phyloP scores from a whole-genome alignment of 139 green algal genomes.

The Tetradesmus lagerheimii region DNA sequence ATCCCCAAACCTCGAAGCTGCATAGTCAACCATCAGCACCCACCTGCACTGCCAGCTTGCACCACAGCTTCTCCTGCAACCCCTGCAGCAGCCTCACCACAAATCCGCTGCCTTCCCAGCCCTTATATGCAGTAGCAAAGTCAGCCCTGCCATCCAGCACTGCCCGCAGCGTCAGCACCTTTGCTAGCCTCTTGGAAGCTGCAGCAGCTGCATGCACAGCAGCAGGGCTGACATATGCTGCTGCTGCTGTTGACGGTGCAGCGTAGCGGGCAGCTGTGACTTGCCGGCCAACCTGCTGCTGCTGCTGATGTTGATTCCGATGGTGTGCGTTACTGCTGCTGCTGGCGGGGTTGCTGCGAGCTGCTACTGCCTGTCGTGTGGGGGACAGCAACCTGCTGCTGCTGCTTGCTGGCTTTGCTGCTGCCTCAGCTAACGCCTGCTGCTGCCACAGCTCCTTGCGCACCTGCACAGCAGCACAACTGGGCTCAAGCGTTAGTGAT shows the following conservation, averaged over 20 bases:
- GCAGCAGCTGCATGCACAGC: background rate
- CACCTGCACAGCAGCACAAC: conserved; percentile 1
- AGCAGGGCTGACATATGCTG: background rate
- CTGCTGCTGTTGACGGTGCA: conserved; percentile 1
- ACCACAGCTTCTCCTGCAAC: background rate
- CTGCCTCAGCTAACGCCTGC: conserved; percentile 33
- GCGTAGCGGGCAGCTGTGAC: background rate
- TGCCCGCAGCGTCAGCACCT: background rate
- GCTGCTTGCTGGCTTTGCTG: background rate
- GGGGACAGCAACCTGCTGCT: background rate
- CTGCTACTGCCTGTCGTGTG: background rate
- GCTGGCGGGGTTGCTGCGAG: background rate
- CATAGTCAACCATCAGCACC: background rate
- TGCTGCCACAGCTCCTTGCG: conserved; percentile 32
- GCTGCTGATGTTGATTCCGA: conserved; percentile 26
- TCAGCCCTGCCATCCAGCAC: background rate
- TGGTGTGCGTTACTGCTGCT: background rate
- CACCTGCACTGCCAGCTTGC: conserved; percentile 18
- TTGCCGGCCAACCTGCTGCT: background rate
- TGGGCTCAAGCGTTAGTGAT: background rate
- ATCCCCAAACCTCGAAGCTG: background rate
- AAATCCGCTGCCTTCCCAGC: conserved; percentile 30
- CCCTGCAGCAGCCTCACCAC: conserved; percentile 11
- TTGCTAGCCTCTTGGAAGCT: background rate
- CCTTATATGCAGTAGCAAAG: background rate